A percentile compares a stretch with the other conserved stretches of the same genome.
These are phyloP conservation scores for Setaria italica DNA, from an alignment of 202 grass and related monocot species.

Conservation along the genomic window DNA sequence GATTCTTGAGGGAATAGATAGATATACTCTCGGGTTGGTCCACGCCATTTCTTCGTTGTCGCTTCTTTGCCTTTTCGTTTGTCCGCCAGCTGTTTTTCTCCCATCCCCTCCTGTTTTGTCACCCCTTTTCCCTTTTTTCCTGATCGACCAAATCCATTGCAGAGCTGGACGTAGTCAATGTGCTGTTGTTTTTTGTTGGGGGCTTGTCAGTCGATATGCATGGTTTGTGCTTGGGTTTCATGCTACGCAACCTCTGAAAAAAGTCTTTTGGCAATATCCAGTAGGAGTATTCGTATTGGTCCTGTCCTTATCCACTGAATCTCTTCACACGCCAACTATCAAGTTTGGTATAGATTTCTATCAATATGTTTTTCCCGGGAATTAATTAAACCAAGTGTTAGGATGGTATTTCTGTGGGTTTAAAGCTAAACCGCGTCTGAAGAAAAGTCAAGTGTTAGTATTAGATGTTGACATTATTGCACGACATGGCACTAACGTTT, in stretches of 20 bases:
- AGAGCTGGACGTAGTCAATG: background rate
- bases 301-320: background rate
- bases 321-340: background rate
- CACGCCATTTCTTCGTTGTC: background rate
- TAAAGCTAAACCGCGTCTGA: background rate
- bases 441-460: slow-evolving; percentile 18
- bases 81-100: background rate
- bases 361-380: background rate
- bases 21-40: background rate
- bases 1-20: background rate
- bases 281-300: background rate
- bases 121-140: background rate
- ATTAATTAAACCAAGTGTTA: background rate
- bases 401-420: background rate
- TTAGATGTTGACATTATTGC: background rate
- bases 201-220: background rate
- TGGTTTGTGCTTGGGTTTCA: background rate
- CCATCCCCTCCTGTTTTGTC: background rate
- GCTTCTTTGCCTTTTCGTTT: background rate
- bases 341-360: background rate
- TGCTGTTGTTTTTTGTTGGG: background rate
- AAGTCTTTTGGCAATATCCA: background rate
- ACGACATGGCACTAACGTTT: background rate
- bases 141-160: background rate
- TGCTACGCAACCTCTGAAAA: background rate